phyloP scores from a whole-genome alignment of 768 basidiomycete genomes.

The Psilocybe cubensis region DNA sequence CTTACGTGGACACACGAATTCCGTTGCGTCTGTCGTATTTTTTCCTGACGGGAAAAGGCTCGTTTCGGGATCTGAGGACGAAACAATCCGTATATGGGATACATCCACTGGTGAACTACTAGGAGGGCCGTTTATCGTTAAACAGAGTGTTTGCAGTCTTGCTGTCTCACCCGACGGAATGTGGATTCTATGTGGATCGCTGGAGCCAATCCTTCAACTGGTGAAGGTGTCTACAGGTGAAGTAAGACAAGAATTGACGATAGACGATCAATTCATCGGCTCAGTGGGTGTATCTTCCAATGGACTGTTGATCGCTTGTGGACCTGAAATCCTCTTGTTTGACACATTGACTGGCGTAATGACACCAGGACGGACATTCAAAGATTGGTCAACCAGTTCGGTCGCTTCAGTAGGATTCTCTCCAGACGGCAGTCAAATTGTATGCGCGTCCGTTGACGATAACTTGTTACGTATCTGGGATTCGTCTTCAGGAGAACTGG shows the following conservation, averaged over 20 bases:
- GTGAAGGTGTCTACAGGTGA: too few relatives aligned
- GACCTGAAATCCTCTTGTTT: too few relatives aligned
- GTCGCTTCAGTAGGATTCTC: background rate
- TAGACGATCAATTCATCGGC: too few relatives aligned
- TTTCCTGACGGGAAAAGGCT: background rate
- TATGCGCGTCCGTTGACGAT: background rate
- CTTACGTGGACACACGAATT: background rate
- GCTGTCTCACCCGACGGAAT: background rate
- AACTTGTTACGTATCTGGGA: background rate
- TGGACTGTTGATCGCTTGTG: too few relatives aligned
- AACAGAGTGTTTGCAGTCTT: background rate
- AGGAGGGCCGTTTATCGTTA: background rate
- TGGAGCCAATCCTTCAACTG: too few relatives aligned
- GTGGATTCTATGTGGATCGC: background rate
- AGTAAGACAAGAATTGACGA: too few relatives aligned
- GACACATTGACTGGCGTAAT: too few relatives aligned
- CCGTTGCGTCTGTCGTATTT: background rate
- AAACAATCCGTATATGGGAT: constrained; percentile 3
- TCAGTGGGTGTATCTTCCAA: too few relatives aligned
- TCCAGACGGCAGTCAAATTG: background rate
- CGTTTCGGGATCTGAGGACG: background rate
- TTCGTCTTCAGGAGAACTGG: background rate
- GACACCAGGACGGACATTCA: too few relatives aligned
- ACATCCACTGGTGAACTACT: background rate
- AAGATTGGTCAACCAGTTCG: too few relatives aligned